phyloP scores from a whole-genome alignment of 176 grass and related monocot genomes.

The Puccinellia tenuiflora region DNA sequence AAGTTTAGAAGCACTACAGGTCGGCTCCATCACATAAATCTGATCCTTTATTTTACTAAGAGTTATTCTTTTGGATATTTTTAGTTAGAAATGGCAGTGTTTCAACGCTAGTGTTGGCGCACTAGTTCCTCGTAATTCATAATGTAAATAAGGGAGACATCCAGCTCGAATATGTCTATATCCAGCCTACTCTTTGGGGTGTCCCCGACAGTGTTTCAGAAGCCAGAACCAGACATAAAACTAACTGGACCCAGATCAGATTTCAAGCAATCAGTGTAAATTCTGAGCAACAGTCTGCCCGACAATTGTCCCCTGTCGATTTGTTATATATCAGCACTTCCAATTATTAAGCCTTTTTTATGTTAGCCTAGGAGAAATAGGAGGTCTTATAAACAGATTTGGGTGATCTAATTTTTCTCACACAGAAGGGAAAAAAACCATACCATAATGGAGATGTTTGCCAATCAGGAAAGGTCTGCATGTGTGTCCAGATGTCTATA shows the following conservation, averaged over 20 bases:
- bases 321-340: neutral
- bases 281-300: neutral
- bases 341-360: neutral
- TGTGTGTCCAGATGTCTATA: conserved; percentile 85
- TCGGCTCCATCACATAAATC: neutral
- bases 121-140: neutral
- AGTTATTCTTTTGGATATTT: neutral
- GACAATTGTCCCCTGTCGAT: neutral
- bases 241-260: neutral
- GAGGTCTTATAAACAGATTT: neutral
- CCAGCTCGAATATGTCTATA: neutral
- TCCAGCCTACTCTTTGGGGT: neutral
- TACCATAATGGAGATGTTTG: conserved; percentile 62
- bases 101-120: neutral
- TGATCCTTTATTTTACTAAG: neutral
- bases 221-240: neutral
- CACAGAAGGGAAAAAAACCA: neutral
- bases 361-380: neutral
- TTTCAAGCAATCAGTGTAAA: neutral
- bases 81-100: neutral
- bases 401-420: neutral
- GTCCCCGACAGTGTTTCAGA: neutral
- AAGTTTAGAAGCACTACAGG: neutral
- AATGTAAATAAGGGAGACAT: neutral
- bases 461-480: conserved; percentile 69